phyloP scores from a whole-genome alignment of 768 basidiomycete genomes.

The Sporobolomyces pararoseus region DNA sequence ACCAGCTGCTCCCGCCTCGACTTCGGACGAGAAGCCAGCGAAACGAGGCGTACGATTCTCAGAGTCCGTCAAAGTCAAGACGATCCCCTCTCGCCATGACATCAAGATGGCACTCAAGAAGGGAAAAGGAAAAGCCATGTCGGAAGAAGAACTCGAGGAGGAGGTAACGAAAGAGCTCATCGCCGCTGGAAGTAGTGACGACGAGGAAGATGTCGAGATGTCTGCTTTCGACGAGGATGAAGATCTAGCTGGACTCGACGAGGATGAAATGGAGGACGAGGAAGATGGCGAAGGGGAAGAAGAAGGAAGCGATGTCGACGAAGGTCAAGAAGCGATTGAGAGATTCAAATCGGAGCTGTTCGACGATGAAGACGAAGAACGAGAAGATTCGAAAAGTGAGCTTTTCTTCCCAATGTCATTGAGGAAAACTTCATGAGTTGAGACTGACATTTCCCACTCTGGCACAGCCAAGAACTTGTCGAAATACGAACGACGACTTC shows the following conservation, averaged over 20 bases:
- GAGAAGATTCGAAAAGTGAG: constrained; percentile 45
- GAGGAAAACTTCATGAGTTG: neutral
- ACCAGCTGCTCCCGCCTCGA: neutral
- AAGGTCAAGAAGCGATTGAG: constrained; percentile 57
- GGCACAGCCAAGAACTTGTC: constrained; percentile 53
- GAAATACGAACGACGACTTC: constrained; percentile 73
- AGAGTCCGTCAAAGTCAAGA: constrained; percentile 74
- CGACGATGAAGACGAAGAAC: constrained; percentile 62
- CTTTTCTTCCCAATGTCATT: constrained; percentile 4
- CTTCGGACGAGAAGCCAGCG: neutral
- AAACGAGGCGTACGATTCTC: constrained; percentile 66
- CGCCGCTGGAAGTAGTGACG: constrained; percentile 33
- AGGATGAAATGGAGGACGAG: constrained; percentile 16
- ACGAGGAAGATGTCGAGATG: constrained; percentile 43
- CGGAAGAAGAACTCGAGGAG: constrained; percentile 40
- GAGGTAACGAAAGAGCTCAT: constrained; percentile 23
- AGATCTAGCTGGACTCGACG: constrained; percentile 22
- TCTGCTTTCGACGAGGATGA: constrained; percentile 34
- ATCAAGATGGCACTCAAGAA: constrained; percentile 31
- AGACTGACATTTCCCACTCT: too few species aligned
- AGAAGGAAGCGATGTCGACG: constrained; percentile 48
- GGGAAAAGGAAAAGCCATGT: constrained; percentile 23
- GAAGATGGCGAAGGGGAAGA: neutral
- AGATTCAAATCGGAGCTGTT: constrained; percentile 74
- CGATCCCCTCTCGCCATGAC: constrained; percentile 60